Conservation (phyloP, 2,329 filamentous ascomycete genomes). For the Nannizziopsis arthrosporioides region DNA sequence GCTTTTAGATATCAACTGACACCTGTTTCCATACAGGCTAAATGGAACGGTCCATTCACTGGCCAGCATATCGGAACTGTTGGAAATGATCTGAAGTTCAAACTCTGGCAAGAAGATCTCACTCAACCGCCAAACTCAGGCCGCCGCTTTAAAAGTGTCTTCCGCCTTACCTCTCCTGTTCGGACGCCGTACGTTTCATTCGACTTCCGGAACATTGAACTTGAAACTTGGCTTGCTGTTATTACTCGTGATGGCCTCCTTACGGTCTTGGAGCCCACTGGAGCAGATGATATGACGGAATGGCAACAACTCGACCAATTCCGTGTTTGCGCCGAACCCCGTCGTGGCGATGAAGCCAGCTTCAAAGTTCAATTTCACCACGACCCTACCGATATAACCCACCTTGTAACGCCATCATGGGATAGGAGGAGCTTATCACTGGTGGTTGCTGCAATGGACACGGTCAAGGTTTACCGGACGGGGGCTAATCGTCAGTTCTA, state of each 20-base stretch:
- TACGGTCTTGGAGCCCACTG: conserved; percentile 71
- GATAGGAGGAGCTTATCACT: conserved; percentile 66
- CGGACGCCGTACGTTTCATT: conserved; percentile 62
- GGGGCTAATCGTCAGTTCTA: conserved; percentile 68
- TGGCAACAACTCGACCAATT: conserved; percentile 68
- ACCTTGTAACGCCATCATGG: conserved; percentile 67
- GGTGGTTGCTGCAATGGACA: conserved; percentile 75
- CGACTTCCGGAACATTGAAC: conserved; percentile 71
- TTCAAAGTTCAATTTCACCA: conserved; percentile 84
- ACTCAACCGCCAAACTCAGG: conserved; percentile 62
- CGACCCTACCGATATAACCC: conserved; percentile 60
- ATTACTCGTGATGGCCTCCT: conserved; percentile 73
- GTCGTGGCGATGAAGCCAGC: conserved; percentile 70
- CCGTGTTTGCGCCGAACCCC: conserved; percentile 56
- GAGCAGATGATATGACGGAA: conserved; percentile 66
- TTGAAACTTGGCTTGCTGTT: conserved; percentile 74
- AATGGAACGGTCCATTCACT: conserved; percentile 85
- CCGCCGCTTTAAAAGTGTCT: conserved; percentile 64
- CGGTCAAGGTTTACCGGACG: conserved; percentile 72
- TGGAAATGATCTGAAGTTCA: conserved; percentile 78
- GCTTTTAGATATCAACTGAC: conserved; percentile 14
- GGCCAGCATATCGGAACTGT: conserved; percentile 82
- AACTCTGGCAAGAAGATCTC: conserved; percentile 85
- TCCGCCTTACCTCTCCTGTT: conserved; percentile 53
- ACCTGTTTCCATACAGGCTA: conserved; percentile 47